Conservation (phyloP, 768 basidiomycete species). For the Boletus coccyginus region DNA sequence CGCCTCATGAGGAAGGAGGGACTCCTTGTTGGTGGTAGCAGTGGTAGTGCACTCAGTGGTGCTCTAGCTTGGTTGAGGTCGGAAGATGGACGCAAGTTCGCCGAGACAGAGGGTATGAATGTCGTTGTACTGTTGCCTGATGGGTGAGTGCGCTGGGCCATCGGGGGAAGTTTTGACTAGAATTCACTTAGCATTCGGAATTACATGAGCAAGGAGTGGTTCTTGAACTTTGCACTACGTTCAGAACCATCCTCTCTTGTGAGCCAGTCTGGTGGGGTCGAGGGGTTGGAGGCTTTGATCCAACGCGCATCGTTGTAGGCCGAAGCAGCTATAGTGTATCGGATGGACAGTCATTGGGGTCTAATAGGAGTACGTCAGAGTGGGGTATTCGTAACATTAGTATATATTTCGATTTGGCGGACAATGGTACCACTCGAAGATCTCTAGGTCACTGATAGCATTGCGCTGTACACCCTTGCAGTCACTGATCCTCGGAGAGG, state of each 20-base stretch:
- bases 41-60: slow-evolving; percentile 81
- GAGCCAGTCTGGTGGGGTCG: not conserved
- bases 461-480: too few species aligned
- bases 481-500: too few species aligned
- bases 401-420: not conserved
- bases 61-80: slow-evolving; percentile 75
- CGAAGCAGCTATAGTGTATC: not conserved
- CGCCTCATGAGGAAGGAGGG: slow-evolving; percentile 81
- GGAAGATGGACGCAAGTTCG: slow-evolving; percentile 60
- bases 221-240: slow-evolving; percentile 64
- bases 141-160: slow-evolving; percentile 51
- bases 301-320: slow-evolving; percentile 6
- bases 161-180: not conserved
- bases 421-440: not conserved
- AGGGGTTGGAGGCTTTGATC: slow-evolving; percentile 1
- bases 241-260: slow-evolving; percentile 50
- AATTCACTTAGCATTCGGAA: slow-evolving; percentile 67
- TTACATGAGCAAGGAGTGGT: slow-evolving; percentile 95
- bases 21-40: slow-evolving; percentile 90
- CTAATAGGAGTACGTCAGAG: not conserved
- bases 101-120: slow-evolving; percentile 70
- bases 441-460: too few species aligned
- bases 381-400: not conserved
- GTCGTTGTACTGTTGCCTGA: slow-evolving; percentile 90
- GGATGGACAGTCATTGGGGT: not conserved